Percentiles rank a stretch among this genome's conserved stretches.
Evolutionary conservation across 2,329 filamentous ascomycete species (phyloP).

Genomic region (Zymoseptoria ardabiliae): DNA sequence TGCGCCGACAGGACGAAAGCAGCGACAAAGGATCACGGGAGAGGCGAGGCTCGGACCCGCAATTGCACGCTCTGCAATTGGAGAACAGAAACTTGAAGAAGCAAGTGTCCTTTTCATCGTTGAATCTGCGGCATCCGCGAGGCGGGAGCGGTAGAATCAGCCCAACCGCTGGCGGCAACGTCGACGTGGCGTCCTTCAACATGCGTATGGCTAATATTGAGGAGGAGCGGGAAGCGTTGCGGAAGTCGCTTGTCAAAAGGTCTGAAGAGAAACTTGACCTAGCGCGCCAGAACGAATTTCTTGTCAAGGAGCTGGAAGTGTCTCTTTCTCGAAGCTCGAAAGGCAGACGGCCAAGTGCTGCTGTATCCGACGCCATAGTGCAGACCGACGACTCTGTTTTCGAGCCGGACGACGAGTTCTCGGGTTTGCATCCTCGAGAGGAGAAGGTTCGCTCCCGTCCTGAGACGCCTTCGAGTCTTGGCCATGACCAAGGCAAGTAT

Average conservation of each 20-base stretch:
- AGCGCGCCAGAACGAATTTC: slow-evolving; percentile 22
- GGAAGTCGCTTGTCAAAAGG: slow-evolving; percentile 16
- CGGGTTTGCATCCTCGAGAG: slow-evolving; percentile 8
- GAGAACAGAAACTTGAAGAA: slow-evolving; percentile 16
- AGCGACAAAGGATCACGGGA: slow-evolving; percentile 16
- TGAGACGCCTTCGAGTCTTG: slow-evolving; percentile 13
- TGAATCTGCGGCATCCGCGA: slow-evolving; percentile 11
- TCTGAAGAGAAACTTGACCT: slow-evolving; percentile 24
- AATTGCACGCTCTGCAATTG: slow-evolving; percentile 10
- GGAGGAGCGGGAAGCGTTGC: slow-evolving; percentile 18
- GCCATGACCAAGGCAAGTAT: slow-evolving; percentile 8
- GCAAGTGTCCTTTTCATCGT: slow-evolving; percentile 12
- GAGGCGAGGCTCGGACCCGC: slow-evolving; percentile 6
- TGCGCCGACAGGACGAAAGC: slow-evolving; percentile 15
- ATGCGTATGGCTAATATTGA: slow-evolving; percentile 17
- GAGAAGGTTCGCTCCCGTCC: slow-evolving; percentile 7
- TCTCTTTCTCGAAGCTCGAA: slow-evolving; percentile 17
- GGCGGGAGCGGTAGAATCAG: slow-evolving; percentile 4
- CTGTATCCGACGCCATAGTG: slow-evolving; percentile 14
- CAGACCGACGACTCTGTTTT: slow-evolving; percentile 17
- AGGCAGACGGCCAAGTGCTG: slow-evolving; percentile 2
- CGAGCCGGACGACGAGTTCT: slow-evolving; percentile 11
- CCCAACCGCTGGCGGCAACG: slow-evolving; percentile 4
- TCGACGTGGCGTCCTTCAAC: slow-evolving; percentile 16
- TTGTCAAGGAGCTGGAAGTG: slow-evolving; percentile 24